Conservation (phyloP, 2,329 filamentous ascomycete species). For the Fusarium sp. region DNA sequence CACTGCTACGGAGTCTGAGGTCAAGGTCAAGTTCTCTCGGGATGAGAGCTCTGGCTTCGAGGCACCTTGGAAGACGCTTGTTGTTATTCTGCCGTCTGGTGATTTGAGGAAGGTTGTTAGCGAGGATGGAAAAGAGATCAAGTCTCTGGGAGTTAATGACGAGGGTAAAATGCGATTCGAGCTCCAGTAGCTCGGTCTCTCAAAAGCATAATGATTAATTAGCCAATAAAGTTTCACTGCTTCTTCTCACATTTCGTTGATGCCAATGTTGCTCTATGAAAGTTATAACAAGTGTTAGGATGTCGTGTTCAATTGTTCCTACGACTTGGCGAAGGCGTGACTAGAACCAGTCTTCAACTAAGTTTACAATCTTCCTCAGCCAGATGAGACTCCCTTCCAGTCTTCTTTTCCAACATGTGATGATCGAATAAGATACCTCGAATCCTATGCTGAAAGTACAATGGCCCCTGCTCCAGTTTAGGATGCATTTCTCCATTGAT, state of each 20-base stretch:
- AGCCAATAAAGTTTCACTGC: not conserved
- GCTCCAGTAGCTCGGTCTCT: not conserved
- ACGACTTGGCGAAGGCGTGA: not conserved
- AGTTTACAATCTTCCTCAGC: not conserved
- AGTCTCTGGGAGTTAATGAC: not conserved
- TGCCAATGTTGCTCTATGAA: not conserved
- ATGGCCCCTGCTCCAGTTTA: not conserved
- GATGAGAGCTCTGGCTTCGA: conserved; percentile 50
- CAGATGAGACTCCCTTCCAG: not conserved
- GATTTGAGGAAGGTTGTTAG: conserved; percentile 35
- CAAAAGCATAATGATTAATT: not conserved
- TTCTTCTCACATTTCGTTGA: not conserved
- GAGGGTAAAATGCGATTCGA: conserved; percentile 9
- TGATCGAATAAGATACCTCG: not conserved
- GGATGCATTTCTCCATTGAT: not conserved
- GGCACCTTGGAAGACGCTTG: conserved; percentile 50
- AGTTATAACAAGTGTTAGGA: too few species aligned
- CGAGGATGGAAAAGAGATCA: not conserved
- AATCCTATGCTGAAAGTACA: not conserved
- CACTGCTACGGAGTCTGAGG: conserved; percentile 16
- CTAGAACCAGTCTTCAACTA: not conserved
- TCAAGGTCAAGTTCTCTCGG: conserved; percentile 46
- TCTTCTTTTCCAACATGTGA: not conserved
- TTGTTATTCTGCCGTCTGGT: conserved; percentile 48
- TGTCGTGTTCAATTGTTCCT: too few species aligned